A percentile compares a stretch with the other conserved stretches of the same genome.
Evolutionary conservation across 2,329 filamentous ascomycete genomes (phyloP).

Genomic region (Fusarium odoratissimum): DNA sequence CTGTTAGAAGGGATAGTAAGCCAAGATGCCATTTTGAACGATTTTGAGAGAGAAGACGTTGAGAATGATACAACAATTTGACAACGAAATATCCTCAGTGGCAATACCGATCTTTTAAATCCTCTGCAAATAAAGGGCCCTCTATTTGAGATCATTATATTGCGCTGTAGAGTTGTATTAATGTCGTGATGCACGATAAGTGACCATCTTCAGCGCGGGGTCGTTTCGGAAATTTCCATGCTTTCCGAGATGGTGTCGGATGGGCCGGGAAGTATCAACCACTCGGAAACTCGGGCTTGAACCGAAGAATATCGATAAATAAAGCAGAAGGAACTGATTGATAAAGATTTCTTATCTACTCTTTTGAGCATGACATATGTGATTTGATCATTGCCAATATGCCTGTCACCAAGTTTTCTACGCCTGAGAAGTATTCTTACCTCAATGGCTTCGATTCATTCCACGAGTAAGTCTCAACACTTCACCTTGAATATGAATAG

Average conservation of each 20-base stretch:
- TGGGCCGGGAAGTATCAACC: not conserved
- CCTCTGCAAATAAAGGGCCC: not conserved
- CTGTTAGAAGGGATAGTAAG: constrained; percentile 2
- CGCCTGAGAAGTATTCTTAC: constrained; percentile 73
- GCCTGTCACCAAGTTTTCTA: constrained; percentile 37
- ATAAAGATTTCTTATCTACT: not conserved
- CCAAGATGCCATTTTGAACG: constrained; percentile 19
- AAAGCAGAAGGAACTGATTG: not conserved
- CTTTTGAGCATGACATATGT: not conserved
- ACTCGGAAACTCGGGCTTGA: constrained; percentile 5
- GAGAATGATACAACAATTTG: not conserved
- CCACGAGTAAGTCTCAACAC: constrained; percentile 70
- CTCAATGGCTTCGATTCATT: constrained; percentile 81
- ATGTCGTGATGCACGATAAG: not conserved
- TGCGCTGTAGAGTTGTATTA: not conserved
- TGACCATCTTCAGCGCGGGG: not conserved
- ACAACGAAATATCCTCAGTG: not conserved
- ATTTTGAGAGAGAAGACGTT: not conserved
- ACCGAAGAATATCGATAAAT: not conserved
- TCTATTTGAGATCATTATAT: not conserved
- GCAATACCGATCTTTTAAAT: fast-evolving
- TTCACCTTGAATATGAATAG: fast-evolving
- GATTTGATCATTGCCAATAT: not conserved
- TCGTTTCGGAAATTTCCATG: not conserved
- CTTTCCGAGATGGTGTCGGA: not conserved